Evolutionary conservation across 371 early-diverging fungal genomes (phyloP), one percentile per base, ranked within the genome.

Genomic region (Zancudomyces culisetae): DNA sequence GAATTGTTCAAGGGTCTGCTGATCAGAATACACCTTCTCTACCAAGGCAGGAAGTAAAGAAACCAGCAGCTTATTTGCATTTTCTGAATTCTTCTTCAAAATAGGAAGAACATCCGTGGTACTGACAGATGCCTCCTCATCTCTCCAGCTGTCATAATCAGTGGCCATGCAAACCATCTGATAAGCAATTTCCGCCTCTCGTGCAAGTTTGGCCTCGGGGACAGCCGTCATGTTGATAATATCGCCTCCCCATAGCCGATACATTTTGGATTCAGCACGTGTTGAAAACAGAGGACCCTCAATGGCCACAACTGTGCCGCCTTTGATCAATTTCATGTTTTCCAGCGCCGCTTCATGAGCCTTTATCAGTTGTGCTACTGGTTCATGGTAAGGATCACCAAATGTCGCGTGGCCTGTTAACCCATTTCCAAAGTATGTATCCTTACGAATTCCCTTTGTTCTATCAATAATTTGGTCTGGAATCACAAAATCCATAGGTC

Each of bases 131-230:
- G 83, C 95, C 66, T 90, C 93, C 21, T 79, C 73, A 49, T 74
- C 82, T 61, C 84, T 79, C 98, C 98, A 97, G 72, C 91, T 90
- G 63, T 97, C 98, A 58, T 94, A 97, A 70, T 97, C 98, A 41
- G 98, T 97, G n/a, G 87, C 78, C 98, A 97, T 97, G 75, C 95
- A 95, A 18, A 97, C 75, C 83, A 93, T 85, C 59, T 89, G 89
- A 62, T 97, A 97, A 13, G 87, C 89, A 51, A 97, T 89, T 70
- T 95, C 98, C 35, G 93, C 92, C 69, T 97, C 98, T 46, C 90
- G 76, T 19, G 98, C 98, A 40, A 97, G 72, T 68, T 97, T 97
- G 55, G 95, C 75, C 66, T 97, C 98, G 22, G 96, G 94, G 50
- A 95, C 61, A 20, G 76, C 88, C 27, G 87, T 81, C 98, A 97